A percentile compares a stretch with the other conserved stretches of the same genome.
These are phyloP conservation scores for Dimocarpus longan DNA, from an alignment of 345 rosid species.

Conservation along the genomic window DNA sequence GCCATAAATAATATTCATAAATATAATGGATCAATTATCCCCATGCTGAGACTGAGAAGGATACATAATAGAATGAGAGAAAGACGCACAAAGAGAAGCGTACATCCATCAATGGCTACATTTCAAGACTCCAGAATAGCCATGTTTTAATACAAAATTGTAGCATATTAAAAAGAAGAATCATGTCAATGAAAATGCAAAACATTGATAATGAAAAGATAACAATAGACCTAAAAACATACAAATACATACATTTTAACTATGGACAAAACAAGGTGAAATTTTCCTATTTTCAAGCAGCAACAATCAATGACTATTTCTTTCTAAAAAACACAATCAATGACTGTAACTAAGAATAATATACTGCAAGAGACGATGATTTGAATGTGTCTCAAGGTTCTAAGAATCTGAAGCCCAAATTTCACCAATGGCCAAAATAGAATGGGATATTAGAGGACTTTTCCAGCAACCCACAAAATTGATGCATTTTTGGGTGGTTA, in stretches of 20 bases:
- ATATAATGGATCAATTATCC: neutral
- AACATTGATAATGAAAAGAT: neutral
- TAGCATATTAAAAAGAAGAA: neutral
- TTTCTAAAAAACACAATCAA: too few relatives aligned
- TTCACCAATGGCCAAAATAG: neutral
- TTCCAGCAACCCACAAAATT: neutral
- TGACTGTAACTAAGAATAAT: neutral
- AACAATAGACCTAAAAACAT: neutral
- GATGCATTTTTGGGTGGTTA: neutral
- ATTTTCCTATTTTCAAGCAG: neutral
- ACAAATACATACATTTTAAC: neutral
- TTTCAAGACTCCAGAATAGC: neutral
- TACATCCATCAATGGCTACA: neutral
- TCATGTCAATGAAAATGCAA: neutral
- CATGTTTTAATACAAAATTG: neutral
- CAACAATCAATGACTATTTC: neutral
- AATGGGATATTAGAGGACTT: neutral
- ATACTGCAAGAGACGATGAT: neutral
- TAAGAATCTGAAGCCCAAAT: neutral
- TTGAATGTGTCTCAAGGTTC: neutral
- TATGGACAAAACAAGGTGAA: neutral
- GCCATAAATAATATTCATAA: neutral
- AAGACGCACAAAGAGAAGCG: neutral
- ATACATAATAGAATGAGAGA: neutral
- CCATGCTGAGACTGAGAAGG: neutral